Evolutionary conservation across 1,284 basidiomycete species (phyloP).

Genomic region (Fomitiporia mediterranea): DNA sequence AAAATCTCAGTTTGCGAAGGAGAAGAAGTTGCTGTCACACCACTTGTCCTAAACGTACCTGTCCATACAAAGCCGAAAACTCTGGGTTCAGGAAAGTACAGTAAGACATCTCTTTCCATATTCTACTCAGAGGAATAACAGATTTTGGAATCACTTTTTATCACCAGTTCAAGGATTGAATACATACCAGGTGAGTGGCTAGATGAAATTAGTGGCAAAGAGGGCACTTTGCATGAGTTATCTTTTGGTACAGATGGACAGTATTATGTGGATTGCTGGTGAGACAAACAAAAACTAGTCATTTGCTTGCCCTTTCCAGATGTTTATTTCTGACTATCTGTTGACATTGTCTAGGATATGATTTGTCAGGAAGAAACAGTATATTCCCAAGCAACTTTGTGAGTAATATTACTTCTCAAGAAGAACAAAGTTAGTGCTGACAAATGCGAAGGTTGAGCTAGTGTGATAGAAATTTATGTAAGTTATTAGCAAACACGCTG

Average conservation of each 20-base stretch:
- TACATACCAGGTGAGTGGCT: constrained; percentile 59
- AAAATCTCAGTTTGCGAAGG: constrained; percentile 48
- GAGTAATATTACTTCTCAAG: constrained; percentile 30
- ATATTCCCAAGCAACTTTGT: constrained; percentile 86
- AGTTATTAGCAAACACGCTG: too few species aligned
- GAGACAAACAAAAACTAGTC: constrained; percentile 76
- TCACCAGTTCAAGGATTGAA: constrained; percentile 74
- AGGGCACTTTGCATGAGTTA: constrained; percentile 59
- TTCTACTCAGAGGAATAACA: constrained; percentile 5
- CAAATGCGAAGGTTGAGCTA: constrained; percentile 2
- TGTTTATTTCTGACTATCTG: background rate
- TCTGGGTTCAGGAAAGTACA: constrained; percentile 40
- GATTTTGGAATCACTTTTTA: background rate
- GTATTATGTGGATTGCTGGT: constrained; percentile 73
- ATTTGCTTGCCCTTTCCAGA: background rate
- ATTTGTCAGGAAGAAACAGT: constrained; percentile 56
- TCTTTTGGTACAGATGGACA: constrained; percentile 57
- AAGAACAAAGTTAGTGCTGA: background rate
- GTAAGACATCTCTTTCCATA: constrained; percentile 38
- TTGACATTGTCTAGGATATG: constrained; percentile 45
- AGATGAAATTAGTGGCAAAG: constrained; percentile 64
- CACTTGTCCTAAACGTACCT: constrained; percentile 9
- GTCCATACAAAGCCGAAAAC: constrained; percentile 17
- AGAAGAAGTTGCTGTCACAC: constrained; percentile 17
- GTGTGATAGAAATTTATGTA: constrained; percentile 7